Base-by-base conservation (phyloP, 2,329 filamentous ascomycete genomes). In the Scleromitrula shiraiana region DNA sequence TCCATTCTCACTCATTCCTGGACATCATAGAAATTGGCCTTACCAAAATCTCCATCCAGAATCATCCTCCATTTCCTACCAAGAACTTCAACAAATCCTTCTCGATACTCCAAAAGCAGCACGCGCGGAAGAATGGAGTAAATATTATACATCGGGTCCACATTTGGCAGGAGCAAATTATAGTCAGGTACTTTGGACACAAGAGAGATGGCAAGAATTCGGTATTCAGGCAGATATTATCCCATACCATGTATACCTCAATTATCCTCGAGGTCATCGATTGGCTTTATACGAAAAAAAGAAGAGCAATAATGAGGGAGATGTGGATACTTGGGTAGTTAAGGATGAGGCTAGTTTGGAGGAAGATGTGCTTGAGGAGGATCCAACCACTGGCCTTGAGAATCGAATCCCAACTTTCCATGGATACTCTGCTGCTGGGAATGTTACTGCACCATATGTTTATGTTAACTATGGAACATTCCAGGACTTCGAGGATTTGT, bases 381-480 rank as follows among this genome's bases (percentile, higher is more conserved):
- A 98, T 64, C 77, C 81, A 3, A 94, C 89, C 0, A 88, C 82
- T 15, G 76, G 80, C 19, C 70, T 88, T 38, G 67, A 76, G 8
- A 77, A 89, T 59, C 75, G 88, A 24, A 76, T 97, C 20, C 89
- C 91, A 1, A 91, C 85, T 0, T 97, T 97, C 70, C 91, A 97
- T 62, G 93, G 91, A 45, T 97, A 96, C 66, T 95, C 88, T 4
- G 89, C 89, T 4, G 90, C 75, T 51, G 91, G 91, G 23, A 95
- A 97, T 64, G 91, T 94, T 40, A 96, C 91, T 0, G 88, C 80
- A 2, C 78, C 80, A 12, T 93, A 87, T 56, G 86, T 95, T 26
- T 97, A 84, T 61, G 88, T 87, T 64, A 96, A 96, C 67, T 95
- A 93, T 61, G 91, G 90, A 44, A 93, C 86, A 0, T 94, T 83